Percentiles rank a stretch among this genome's conserved stretches.
Evolutionary conservation across 2,329 filamentous ascomycete genomes (phyloP).

Genomic region (Arthrobotrys conoides): DNA sequence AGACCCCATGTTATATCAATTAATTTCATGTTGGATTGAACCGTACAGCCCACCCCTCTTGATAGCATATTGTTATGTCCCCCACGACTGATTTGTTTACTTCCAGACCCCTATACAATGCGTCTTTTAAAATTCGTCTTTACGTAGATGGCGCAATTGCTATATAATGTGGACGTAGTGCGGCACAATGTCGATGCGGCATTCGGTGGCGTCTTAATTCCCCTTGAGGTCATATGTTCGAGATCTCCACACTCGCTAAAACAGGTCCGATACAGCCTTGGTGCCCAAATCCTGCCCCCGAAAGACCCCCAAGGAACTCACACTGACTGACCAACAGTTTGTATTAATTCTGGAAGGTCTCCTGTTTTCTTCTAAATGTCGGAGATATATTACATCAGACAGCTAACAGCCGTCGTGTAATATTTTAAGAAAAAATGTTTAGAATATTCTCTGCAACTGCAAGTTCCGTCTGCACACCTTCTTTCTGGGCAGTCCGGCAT

Average conservation of each 20-base stretch:
- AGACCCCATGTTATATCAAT: background rate
- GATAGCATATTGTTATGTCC: background rate
- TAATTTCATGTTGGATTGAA: background rate
- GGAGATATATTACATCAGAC: conserved; percentile 13
- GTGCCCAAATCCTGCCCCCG: conserved; percentile 5
- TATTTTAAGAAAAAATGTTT: conserved; percentile 2
- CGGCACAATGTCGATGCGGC: conserved; percentile 25
- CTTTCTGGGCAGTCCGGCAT: conserved; percentile 14
- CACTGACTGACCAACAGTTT: conserved; percentile 5
- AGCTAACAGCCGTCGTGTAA: background rate
- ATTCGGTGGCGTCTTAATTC: conserved; percentile 21
- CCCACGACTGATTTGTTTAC: conserved; percentile 18
- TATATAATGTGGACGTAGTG: conserved; percentile 9
- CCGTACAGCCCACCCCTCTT: background rate
- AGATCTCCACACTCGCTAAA: conserved; percentile 22
- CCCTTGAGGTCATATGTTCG: conserved; percentile 5
- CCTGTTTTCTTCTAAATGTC: conserved; percentile 1
- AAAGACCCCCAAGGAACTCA: background rate
- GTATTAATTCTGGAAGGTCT: conserved; percentile 16
- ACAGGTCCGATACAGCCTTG: conserved; percentile 24
- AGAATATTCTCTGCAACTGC: conserved; percentile 22
- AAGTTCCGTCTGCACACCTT: conserved; percentile 15
- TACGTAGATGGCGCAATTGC: conserved; percentile 19
- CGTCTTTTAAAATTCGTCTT: conserved; percentile 16
- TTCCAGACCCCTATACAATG: conserved; percentile 6